Conservation (phyloP, 148 eudicot genomes). For the Fagopyrum esculentum region DNA sequence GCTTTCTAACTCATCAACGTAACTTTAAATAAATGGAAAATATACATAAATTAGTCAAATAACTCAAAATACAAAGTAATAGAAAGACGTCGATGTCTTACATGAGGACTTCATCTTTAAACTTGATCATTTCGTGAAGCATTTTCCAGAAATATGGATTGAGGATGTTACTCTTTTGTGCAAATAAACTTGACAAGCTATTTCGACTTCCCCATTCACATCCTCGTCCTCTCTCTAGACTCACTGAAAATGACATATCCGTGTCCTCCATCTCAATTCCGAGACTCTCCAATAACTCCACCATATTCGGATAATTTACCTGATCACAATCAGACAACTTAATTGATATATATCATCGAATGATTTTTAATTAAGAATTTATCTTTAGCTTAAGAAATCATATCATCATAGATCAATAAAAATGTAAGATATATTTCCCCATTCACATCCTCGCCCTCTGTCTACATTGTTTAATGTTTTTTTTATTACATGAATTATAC, state of each 20-base stretch:
- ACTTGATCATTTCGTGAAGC: conserved; percentile 67
- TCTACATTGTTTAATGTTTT: no score
- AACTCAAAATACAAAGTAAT: background rate
- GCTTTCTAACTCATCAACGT: conserved; percentile 66
- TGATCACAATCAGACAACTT: conserved; percentile 17
- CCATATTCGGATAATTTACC: conserved; percentile 94
- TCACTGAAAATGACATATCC: conserved; percentile 90
- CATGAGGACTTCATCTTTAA: conserved; percentile 65
- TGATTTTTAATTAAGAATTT: no score
- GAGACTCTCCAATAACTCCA: conserved; percentile 80
- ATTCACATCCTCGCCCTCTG: no score
- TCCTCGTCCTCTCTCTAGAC: conserved; percentile 67
- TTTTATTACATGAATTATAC: no score
- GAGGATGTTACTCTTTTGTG: conserved; percentile 64
- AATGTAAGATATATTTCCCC: no score
- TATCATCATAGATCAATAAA: no score
- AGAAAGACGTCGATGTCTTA: conserved; percentile 16
- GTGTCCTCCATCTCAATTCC: conserved; percentile 81
- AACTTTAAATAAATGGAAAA: conserved; percentile 31
- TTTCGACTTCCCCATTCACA: conserved; percentile 92
- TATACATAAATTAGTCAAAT: background rate
- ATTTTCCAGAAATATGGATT: conserved; percentile 83
- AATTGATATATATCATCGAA: no score
- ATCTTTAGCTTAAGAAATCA: no score
- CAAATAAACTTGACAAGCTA: conserved; percentile 61